Conservation (phyloP, 176 grass and related monocot genomes). For the Zoysia pacifica region DNA sequence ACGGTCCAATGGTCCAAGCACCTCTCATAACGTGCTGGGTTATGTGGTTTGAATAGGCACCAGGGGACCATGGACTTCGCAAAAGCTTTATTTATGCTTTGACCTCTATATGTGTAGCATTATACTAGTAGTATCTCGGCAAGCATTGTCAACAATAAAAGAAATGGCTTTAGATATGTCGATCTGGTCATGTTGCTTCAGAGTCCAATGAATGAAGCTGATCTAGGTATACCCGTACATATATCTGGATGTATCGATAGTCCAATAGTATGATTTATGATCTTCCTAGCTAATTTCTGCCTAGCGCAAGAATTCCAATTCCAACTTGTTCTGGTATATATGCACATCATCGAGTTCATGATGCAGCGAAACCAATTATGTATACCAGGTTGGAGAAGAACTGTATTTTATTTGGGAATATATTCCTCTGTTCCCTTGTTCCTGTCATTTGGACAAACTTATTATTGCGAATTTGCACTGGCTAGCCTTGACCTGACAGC, state of each 20-base stretch:
- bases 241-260: neutral
- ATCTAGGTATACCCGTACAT: neutral
- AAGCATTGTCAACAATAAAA: slow-evolving; percentile 35
- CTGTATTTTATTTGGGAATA: too few relatives aligned
- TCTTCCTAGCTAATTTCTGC: neutral
- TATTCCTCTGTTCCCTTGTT: too few relatives aligned
- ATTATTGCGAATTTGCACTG: too few relatives aligned
- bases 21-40: too few relatives aligned
- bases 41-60: too few relatives aligned
- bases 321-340: neutral
- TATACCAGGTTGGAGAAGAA: too few relatives aligned
- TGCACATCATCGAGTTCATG: neutral
- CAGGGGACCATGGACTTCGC: neutral
- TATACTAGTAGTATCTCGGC: neutral
- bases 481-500: too few relatives aligned
- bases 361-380: too few relatives aligned
- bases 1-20: too few relatives aligned
- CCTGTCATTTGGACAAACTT: too few relatives aligned
- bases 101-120: slow-evolving; percentile 13
- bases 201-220: too few relatives aligned
- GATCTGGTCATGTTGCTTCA: too few relatives aligned
- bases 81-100: slow-evolving; percentile 23
- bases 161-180: neutral
- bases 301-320: neutral
- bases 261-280: neutral